phyloP scores from a whole-genome alignment of 768 basidiomycete species.

The Cubamyces lactineus region DNA sequence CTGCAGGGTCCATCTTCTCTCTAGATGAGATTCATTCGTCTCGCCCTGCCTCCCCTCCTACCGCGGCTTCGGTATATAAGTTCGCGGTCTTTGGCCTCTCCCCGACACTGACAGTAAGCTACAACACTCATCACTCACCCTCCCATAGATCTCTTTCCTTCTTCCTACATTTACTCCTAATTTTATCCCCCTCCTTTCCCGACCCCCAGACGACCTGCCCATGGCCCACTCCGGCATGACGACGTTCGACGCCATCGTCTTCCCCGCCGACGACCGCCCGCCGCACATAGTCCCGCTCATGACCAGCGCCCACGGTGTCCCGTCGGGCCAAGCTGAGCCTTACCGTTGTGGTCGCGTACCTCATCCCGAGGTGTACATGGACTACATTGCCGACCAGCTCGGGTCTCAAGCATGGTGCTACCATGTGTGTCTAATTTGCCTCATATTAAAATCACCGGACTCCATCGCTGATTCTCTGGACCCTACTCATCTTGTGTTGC shows the following conservation, averaged over 20 bases:
- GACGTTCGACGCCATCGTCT: constrained; percentile 72
- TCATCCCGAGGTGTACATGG: constrained; percentile 86
- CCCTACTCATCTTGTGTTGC: constrained; percentile 18
- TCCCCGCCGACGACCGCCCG: constrained; percentile 79
- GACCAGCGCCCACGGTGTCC: constrained; percentile 57
- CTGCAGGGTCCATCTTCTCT: background rate
- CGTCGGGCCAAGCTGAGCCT: constrained; percentile 31
- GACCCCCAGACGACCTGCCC: background rate
- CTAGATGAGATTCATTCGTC: background rate
- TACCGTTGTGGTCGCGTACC: constrained; percentile 64
- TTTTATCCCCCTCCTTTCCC: background rate
- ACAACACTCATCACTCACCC: constrained; percentile 10
- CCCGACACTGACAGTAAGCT: constrained; percentile 14
- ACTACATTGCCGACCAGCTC: constrained; percentile 77
- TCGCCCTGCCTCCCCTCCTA: background rate
- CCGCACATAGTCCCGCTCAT: constrained; percentile 74
- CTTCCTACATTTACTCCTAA: constrained; percentile 13
- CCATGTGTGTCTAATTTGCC: constrained; percentile 50
- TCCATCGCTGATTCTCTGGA: constrained; percentile 20
- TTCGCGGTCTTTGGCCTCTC: constrained; percentile 14
- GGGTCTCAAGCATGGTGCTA: constrained; percentile 73
- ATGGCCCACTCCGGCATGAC: constrained; percentile 62
- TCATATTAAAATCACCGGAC: constrained; percentile 19
- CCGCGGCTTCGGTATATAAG: constrained; percentile 22
- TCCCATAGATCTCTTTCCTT: constrained; percentile 14